Evolutionary conservation across 306 rosid genomes (phyloP), one percentile per base, ranked within the genome.

Genomic region (Fragaria vesca): DNA sequence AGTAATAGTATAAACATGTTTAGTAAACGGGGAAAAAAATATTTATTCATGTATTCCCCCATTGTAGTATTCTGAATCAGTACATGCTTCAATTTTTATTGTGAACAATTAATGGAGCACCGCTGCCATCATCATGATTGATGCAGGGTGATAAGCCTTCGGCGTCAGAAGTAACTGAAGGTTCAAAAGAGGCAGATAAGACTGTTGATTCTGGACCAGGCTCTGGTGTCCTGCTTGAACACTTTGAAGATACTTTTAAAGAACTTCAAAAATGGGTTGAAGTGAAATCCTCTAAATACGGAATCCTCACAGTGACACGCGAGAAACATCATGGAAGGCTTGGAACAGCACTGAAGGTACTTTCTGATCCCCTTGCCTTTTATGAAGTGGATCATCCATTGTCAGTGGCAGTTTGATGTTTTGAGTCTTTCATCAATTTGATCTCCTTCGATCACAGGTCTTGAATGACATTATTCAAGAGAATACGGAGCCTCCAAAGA

Each of bases 211-310:
- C 89, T 69, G 54, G 60, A 69, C 68, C 74, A 12, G 85, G 55
- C 30, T 75, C 81, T 65, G 79, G 84, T 45, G 55, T 46, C 46
- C 82, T 42, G 58, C 71, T 82, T 71, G 95, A 95, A 51, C 50
- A 61, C 73, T 95, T 95, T 76, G 98, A 95, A 78, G 92, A 87
- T 79, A 95, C 87, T 88, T 95, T 88, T 57, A 78, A 68, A 80
- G 97, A 95, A 77, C 81, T 95, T 81, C 87, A 83, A 88, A 95
- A 88, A 84, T 95, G 98, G 98, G 97, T 91, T 55, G 89, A 92
- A 47, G 86, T 88, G 73, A 95, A 91, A 82, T 81, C 97, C 71
- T 47, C 93, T 47, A 95, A 88, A 74, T 92, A 87, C 74, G 97
- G 97, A 82, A 86, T 89, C 71, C 95, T 95, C 74, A 77, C 87